Evolutionary conservation across 176 grass and related monocot species (phyloP).

Genomic region (Eragrostis curvula): DNA sequence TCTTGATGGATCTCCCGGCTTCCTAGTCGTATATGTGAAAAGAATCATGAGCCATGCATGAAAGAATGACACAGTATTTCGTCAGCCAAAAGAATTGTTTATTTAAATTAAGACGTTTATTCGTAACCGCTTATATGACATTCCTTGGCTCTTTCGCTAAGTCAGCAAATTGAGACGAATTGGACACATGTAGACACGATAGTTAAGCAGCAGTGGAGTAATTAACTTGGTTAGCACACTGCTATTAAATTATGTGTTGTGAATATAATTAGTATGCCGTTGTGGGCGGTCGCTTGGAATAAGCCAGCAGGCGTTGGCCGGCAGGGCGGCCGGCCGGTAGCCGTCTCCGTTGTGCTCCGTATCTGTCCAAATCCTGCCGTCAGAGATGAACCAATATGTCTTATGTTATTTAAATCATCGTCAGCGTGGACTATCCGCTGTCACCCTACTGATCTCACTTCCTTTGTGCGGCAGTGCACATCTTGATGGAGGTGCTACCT

Average conservation of each 20-base stretch:
- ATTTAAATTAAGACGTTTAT: too few relatives aligned
- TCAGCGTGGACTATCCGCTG: neutral
- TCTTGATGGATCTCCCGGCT: too few relatives aligned
- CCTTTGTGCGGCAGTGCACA: neutral
- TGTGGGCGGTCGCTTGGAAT: too few relatives aligned
- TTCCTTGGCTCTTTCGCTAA: neutral
- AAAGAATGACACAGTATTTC: too few relatives aligned
- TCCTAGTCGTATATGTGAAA: too few relatives aligned
- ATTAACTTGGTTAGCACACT: too few relatives aligned
- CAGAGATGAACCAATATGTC: neutral
- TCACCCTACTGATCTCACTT: neutral
- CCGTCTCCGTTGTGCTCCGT: neutral
- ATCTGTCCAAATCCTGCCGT: conserved; percentile 21
- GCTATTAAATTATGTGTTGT: neutral
- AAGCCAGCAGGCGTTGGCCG: conserved; percentile 1
- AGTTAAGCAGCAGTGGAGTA: too few relatives aligned
- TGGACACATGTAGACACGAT: neutral
- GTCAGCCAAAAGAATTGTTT: too few relatives aligned
- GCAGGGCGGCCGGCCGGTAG: neutral
- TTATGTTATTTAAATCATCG: conserved; percentile 21
- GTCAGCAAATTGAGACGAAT: neutral
- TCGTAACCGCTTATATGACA: too few relatives aligned
- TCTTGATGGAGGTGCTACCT: too few relatives aligned
- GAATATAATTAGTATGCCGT: too few relatives aligned
- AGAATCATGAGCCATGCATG: too few relatives aligned